Base-by-base conservation (phyloP, 306 rosid species). In the Sindora glabra region DNA sequence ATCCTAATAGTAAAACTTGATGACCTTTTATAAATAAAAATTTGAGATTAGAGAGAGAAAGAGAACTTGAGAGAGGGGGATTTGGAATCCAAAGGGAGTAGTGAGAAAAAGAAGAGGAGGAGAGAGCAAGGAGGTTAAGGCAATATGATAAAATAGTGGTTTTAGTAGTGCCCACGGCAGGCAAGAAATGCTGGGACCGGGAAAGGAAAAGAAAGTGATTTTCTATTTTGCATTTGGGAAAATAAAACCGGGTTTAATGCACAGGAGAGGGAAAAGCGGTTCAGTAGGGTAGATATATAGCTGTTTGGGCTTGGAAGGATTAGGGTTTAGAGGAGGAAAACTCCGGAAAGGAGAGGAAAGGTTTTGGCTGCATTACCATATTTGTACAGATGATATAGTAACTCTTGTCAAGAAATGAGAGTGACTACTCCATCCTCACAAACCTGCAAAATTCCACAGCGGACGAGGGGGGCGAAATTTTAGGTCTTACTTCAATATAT, bases 101-200 rank as follows among this genome's bases (percentile, higher is more conserved):
- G n/a, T n/a, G n/a, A n/a, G n/a, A n/a, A n/a, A n/a, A n/a, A n/a
- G n/a, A n/a, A n/a, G n/a, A n/a, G 36, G 57, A 54, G 38, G 56
- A 61, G 60, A 63, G 42, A 34, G 57, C 21, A 36, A 45, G 69
- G 56, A 32, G 34, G 53, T 24, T 33, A 47, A 60, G 70, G 77
- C 48, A 48, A 55, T 46, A 32, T 22, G 23, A 59, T 48, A 19
- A 52, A 27, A 53, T 39, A 59, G 75, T 44, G 25, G 64, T 45
- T 59, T 69, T 71, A 60, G 69, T 54, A 77, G 86, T 77, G 94
- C 78, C 68, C 72, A 74, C 72, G 74, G 81, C 71, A 48, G 77
- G 79, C 68, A 62, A 65, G 58, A 62, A 77, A 72, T 77, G 79
- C 77, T 81, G 91, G 97, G 92, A 56, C 91, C 89, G 49, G 65